A percentile compares a stretch with the other conserved stretches of the same genome.
Evolutionary conservation across 2,329 filamentous ascomycete genomes (phyloP).

Genomic region (Colletotrichum liaoningense): DNA sequence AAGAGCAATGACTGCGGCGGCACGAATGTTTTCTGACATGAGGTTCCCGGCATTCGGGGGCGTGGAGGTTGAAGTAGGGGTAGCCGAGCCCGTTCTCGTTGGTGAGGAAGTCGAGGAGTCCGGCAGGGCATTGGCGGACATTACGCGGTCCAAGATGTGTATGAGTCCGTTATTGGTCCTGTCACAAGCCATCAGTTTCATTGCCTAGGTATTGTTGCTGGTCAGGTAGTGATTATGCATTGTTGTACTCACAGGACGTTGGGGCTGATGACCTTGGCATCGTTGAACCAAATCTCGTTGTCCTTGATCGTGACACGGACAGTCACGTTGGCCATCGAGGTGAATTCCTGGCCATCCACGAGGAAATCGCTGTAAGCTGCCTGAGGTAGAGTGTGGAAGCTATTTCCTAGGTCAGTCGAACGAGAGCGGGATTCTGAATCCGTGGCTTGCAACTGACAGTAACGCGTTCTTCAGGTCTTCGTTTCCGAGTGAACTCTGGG

Average conservation of each 20-base stretch:
- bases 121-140: conserved; percentile 30
- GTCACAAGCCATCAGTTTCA: not conserved
- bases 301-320: conserved; percentile 38
- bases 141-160: conserved; percentile 40
- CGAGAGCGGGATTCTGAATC: not conserved
- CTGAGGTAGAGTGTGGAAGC: conserved; percentile 37
- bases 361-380: conserved; percentile 38
- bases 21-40: not conserved
- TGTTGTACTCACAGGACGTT: conserved; percentile 36
- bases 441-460: conserved; percentile 27
- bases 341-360: conserved; percentile 35
- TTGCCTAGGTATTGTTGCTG: no score
- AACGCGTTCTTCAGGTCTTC: conserved; percentile 33
- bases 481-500: conserved; percentile 31
- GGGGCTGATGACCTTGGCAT: conserved; percentile 39
- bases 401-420: not conserved
- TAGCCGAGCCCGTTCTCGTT: not conserved
- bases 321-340: conserved; percentile 27
- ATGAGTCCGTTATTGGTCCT: conserved; percentile 42
- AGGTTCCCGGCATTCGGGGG: conserved; percentile 15
- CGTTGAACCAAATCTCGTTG: conserved; percentile 40
- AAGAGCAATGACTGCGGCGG: conserved; percentile 23
- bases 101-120: conserved; percentile 14
- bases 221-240: no score
- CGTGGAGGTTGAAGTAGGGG: not conserved